phyloP scores from a whole-genome alignment of 331 rosid species.

The Spiraea crenata region DNA sequence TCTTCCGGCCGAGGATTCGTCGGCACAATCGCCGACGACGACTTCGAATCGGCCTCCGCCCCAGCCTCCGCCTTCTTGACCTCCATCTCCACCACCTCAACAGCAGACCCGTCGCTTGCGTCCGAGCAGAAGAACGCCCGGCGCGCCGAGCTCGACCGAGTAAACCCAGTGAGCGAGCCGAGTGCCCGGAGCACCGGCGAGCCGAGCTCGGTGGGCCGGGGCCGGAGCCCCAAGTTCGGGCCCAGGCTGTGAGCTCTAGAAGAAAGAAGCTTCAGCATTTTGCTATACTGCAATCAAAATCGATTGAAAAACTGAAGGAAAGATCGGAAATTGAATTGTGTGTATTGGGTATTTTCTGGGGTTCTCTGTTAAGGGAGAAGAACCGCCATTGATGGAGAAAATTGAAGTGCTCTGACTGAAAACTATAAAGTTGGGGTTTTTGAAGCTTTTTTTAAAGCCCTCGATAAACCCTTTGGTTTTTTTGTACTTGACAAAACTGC shows the following conservation, averaged over 20 bases:
- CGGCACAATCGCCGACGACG: slow-evolving; percentile 78
- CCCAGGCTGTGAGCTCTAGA: slow-evolving; percentile 42
- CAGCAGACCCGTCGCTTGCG: slow-evolving; percentile 62
- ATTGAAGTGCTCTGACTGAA: background rate
- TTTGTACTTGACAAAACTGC: slow-evolving; percentile 35
- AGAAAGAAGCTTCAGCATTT: slow-evolving; percentile 79
- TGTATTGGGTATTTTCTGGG: slow-evolving; percentile 12
- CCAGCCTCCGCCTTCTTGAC: slow-evolving; percentile 49
- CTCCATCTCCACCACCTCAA: slow-evolving; percentile 49
- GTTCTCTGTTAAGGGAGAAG: slow-evolving; percentile 6
- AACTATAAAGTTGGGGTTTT: background rate
- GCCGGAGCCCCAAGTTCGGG: slow-evolving; percentile 43
- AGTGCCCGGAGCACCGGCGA: slow-evolving; percentile 53
- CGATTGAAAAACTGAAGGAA: background rate
- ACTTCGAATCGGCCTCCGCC: slow-evolving; percentile 46
- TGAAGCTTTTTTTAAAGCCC: slow-evolving; percentile 51
- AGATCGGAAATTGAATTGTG: background rate
- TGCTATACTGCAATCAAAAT: background rate
- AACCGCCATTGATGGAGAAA: slow-evolving; percentile 48
- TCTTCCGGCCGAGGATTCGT: slow-evolving; percentile 91
- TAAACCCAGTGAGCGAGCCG: slow-evolving; percentile 42
- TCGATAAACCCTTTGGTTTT: slow-evolving; percentile 60
- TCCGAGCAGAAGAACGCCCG: slow-evolving; percentile 80
- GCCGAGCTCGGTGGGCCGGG: slow-evolving; percentile 32
- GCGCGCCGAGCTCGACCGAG: slow-evolving; percentile 25